Evolutionary conservation across 495 filamentous ascomycete genomes (phyloP), one percentile per base, ranked within the genome.

Genomic region (Lophiotrema nucula): DNA sequence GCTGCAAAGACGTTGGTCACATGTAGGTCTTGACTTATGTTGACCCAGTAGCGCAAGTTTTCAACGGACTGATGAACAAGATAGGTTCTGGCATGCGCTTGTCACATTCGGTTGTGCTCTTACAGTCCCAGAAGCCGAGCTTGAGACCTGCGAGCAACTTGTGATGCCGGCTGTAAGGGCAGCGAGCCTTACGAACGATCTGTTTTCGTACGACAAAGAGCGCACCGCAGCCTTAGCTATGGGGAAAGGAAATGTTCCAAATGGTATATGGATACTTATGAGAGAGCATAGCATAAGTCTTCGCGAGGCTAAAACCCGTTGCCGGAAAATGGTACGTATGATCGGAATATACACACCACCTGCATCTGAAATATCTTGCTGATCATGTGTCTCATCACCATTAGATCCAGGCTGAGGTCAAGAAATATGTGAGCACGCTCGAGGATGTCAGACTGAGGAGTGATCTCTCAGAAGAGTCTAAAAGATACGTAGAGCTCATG

Each of bases 231-330:
- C 56, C 1, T n/a, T 41, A 21, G 15, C 19, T 12, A 27, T 2
- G 1, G 72, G 70, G 25, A 51, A 69, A 19, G 69, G 60, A 28
- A 70, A 69, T 12, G 66, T 74, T 15, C 54, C 66, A 26, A 74
- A 75, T 53, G 72, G 70, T 15, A 66, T 76, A 22, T 74, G 62
- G 66, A 70, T 76, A 24, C 56, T 72, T 19, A 72, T 74, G 72
- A 44, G 43, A 21, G 67, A 72, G 53, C 52, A 58, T 3, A 48
- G 49, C 3, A 50, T 71, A 2, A 52, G 22, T 0, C 63, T 70
- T 24, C 19, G 8, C 4, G 39, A 47, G 16, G 56, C 56, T 1
- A 46, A 27, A 10, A 31, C 19, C 22, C 4, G 53, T 3, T 60
- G 56, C 28, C n/a, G n/a, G n/a, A n/a, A n/a, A n/a, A n/a, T n/a